Base-by-base conservation (phyloP, 495 filamentous ascomycete species). In the Aspergillus sclerotiicarbonarius region DNA sequence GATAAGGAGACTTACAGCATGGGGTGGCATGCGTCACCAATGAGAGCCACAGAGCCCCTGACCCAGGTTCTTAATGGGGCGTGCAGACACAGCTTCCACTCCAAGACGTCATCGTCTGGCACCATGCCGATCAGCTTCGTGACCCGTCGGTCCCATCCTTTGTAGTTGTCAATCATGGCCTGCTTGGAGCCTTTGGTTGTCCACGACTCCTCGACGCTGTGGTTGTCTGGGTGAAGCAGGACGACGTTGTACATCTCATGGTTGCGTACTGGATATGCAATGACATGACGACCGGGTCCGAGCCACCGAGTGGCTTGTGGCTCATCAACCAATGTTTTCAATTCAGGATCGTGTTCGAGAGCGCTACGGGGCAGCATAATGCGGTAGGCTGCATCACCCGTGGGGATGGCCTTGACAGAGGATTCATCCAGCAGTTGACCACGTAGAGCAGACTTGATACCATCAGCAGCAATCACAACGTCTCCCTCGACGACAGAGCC, bases 21-120 rank as follows among this genome's bases (percentile, higher is more conserved):
- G 4, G 87, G 85, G 60, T 90, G 87, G 49, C 84, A 86, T 6
- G 87, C 82, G 64, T 89, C 87, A 20, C 87, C 87, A 19, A 90
- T 75, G 43, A 90, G 65, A 8, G 81, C 85, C 50, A 89, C 83
- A 35, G 74, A 78, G 1, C 76, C 81, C 13, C 74, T 72, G 9
- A 77, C 76, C 85, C 84, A 88, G 13, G 69, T 79, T 30, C 77
- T 71, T n/a, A 88, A 65, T 1, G 78, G 79, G 1, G 69, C 67
- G 33, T 84, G 75, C 48, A 87, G 79, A 68, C 82, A 84, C 12
- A 88, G 71, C 50, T 84, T 82, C 86, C 85, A 88, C 62, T 88
- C 87, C 56, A 84, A 71, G 5, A 88, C 80, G 18, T 77, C 76
- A 39, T 81, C 72, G 37, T 82, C 84, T 16, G 67, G 57, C 3